Percentiles rank a stretch among this genome's conserved stretches.
phyloP scores from a whole-genome alignment of 345 rosid species.

The Gossypium turneri region DNA sequence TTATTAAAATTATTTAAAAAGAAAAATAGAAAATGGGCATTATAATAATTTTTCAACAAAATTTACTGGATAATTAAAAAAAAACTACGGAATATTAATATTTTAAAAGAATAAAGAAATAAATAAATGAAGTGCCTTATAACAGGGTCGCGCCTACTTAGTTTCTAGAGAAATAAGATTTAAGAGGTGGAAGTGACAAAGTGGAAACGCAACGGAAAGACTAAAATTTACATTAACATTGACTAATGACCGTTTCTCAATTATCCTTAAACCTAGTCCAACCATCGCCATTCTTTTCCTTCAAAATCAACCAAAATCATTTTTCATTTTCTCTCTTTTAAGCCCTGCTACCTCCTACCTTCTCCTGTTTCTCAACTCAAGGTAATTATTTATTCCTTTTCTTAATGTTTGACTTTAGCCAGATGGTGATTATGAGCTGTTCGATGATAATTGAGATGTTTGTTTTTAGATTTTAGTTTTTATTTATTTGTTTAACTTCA shows the following conservation, averaged over 20 bases:
- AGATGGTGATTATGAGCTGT: not conserved
- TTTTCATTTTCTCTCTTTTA: not conserved
- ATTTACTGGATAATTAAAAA: too few relatives aligned
- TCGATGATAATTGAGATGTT: not conserved
- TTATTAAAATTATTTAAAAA: too few relatives aligned
- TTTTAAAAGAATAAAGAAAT: too few relatives aligned
- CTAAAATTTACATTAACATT: not conserved
- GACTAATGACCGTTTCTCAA: not conserved
- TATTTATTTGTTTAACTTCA: not conserved
- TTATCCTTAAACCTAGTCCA: not conserved
- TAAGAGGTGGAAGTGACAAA: not conserved
- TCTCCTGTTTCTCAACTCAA: not conserved
- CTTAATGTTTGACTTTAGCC: not conserved
- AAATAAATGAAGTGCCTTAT: too few relatives aligned
- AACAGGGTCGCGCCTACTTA: too few relatives aligned
- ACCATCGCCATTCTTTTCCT: not conserved
- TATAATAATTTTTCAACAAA: too few relatives aligned
- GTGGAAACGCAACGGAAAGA: not conserved
- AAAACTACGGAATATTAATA: too few relatives aligned
- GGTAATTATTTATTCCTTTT: not conserved
- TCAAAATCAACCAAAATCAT: not conserved
- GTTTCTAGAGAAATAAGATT: too few relatives aligned
- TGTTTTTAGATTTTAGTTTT: not conserved
- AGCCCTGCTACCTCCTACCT: not conserved
- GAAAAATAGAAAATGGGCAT: too few relatives aligned